A percentile compares a stretch with the other conserved stretches of the same genome.
These are phyloP conservation scores for Parastagonospora nodorum DNA, from an alignment of 2,329 filamentous ascomycete genomes.

Conservation along the genomic window DNA sequence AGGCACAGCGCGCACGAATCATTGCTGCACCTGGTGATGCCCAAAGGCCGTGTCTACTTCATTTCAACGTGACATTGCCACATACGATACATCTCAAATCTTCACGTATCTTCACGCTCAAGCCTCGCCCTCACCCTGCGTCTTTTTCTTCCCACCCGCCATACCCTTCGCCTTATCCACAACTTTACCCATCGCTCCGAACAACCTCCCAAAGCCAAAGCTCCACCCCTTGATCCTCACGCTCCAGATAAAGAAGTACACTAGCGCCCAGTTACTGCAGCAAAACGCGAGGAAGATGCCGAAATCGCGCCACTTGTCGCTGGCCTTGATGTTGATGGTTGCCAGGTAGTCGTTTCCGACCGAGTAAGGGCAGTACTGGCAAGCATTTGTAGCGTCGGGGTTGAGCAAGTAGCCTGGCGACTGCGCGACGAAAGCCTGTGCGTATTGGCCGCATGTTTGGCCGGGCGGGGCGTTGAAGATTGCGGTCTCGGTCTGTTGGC, in stretches of 20 bases:
- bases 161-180: constrained; percentile 20
- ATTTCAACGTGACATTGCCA: no score
- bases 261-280: constrained; percentile 71
- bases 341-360: constrained; percentile 70
- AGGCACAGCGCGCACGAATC: no score
- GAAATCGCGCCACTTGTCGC: constrained; percentile 73
- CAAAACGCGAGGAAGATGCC: constrained; percentile 75
- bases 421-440: constrained; percentile 61
- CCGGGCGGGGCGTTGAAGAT: constrained; percentile 69
- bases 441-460: constrained; percentile 69
- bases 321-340: constrained; percentile 59
- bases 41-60: no score
- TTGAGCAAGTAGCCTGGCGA: constrained; percentile 69
- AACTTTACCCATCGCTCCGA: constrained; percentile 51
- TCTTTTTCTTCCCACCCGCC: constrained; percentile 13
- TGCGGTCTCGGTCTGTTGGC: constrained; percentile 61
- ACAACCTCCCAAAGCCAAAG: constrained; percentile 68
- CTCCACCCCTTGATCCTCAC: constrained; percentile 72
- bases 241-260: constrained; percentile 79
- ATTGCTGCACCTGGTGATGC: no score
- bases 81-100: no score
- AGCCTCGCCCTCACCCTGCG: constrained; percentile 6
- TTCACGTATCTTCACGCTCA: background rate
- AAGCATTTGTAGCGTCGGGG: constrained; percentile 60
- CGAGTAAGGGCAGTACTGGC: constrained; percentile 72